phyloP scores from a whole-genome alignment of 2,329 filamentous ascomycete species.

The Ophiostoma ulmi region DNA sequence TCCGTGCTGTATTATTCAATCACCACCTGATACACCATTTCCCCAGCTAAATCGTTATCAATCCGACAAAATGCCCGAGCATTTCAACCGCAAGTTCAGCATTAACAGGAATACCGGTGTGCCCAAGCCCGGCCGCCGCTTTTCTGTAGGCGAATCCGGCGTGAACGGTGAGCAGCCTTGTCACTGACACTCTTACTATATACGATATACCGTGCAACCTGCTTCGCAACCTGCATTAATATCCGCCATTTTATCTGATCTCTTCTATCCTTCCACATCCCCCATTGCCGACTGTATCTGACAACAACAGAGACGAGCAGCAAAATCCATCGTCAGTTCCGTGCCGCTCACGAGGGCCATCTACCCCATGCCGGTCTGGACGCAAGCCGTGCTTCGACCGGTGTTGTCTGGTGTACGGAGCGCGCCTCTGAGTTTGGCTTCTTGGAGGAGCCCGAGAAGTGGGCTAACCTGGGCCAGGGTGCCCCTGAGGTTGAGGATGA shows the following conservation, averaged over 20 bases:
- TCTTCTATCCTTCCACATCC: not conserved
- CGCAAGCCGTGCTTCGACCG: slow-evolving; percentile 79
- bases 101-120: slow-evolving; percentile 62
- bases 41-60: slow-evolving; percentile 40
- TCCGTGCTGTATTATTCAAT: not conserved
- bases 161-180: slow-evolving; percentile 44
- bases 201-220: not conserved
- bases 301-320: slow-evolving; percentile 65
- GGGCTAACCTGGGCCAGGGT: slow-evolving; percentile 93
- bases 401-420: slow-evolving; percentile 90
- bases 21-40: slow-evolving; percentile 28
- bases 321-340: slow-evolving; percentile 83
- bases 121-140: slow-evolving; percentile 52
- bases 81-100: slow-evolving; percentile 58
- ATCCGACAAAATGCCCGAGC: slow-evolving; percentile 13
- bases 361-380: slow-evolving; percentile 87
- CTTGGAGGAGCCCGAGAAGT: slow-evolving; percentile 70
- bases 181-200: not conserved
- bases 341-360: slow-evolving; percentile 84
- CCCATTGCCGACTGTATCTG: not conserved
- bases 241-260: not conserved
- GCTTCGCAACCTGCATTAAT: not conserved
- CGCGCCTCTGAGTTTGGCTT: slow-evolving; percentile 86
- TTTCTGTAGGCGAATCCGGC: slow-evolving; percentile 55
- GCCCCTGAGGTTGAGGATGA: slow-evolving; percentile 91